Evolutionary conservation across 1,284 basidiomycete species (phyloP).

Genomic region (Pseudozyma hubeiensis): DNA sequence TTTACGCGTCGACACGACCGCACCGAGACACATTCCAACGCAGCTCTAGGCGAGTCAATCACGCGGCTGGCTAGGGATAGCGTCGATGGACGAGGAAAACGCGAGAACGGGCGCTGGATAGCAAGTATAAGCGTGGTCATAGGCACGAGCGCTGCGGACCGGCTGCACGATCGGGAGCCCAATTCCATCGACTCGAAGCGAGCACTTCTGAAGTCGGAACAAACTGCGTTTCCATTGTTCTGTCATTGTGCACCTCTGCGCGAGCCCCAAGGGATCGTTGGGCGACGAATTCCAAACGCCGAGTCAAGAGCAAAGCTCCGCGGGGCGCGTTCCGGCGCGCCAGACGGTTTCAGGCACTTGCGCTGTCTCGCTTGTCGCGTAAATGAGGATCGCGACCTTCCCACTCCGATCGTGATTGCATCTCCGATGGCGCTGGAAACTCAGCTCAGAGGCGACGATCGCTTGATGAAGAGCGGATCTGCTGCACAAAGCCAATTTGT

Average conservation of each 20-base stretch:
- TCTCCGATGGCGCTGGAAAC: neutral
- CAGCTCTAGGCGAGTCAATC: neutral
- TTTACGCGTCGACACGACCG: neutral
- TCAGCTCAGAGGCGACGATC: neutral
- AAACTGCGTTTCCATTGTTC: too few species aligned
- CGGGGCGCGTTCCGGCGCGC: neutral
- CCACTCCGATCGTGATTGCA: neutral
- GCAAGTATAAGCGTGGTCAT: too few species aligned
- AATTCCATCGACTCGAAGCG: too few species aligned
- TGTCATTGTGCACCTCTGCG: too few species aligned
- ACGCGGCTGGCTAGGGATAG: neutral
- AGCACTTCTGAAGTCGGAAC: too few species aligned
- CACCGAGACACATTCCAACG: constrained; percentile 1
- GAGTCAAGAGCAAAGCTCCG: neutral
- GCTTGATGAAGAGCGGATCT: neutral
- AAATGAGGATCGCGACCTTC: constrained; percentile 1
- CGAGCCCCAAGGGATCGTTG: too few species aligned
- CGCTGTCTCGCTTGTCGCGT: neutral
- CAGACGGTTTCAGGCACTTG: neutral
- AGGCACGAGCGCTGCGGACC: too few species aligned
- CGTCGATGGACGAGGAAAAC: neutral
- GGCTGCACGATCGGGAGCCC: too few species aligned
- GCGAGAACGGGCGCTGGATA: too few species aligned
- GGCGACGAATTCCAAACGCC: too few species aligned
- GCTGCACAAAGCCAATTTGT: neutral